phyloP scores from a whole-genome alignment of 305 asterid species.

The Solanum hybrid region DNA sequence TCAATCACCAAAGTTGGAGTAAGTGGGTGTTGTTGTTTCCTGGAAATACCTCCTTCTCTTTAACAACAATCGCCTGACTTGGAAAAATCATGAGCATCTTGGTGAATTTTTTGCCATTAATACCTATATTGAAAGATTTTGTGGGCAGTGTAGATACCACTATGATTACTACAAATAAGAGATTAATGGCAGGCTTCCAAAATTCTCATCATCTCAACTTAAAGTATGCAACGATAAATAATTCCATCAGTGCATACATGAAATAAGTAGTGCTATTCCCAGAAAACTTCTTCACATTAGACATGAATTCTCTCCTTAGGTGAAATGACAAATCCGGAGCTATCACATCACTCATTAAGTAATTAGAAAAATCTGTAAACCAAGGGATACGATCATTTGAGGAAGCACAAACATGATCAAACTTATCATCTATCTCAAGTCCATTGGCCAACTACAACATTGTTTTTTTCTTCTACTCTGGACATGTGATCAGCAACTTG shows the following conservation, averaged over 20 bases:
- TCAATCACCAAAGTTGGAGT: not conserved
- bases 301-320: not conserved
- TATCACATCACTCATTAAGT: not conserved
- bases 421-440: not conserved
- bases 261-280: not conserved
- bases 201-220: not conserved
- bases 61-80: not conserved
- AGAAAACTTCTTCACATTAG: not conserved
- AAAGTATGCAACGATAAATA: not conserved
- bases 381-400: not conserved
- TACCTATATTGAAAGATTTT: not conserved
- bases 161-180: not conserved
- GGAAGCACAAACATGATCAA: not conserved
- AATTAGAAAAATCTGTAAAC: not conserved
- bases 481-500: not conserved
- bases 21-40: not conserved
- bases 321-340: not conserved
- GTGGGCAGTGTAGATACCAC: not conserved
- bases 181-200: not conserved
- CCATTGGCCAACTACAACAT: not conserved
- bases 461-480: not conserved
- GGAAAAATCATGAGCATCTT: not conserved
- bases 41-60: not conserved
- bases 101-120: not conserved
- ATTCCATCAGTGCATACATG: not conserved